Conservation (phyloP, 1,284 basidiomycete genomes). For the Trichosporon ovoides region DNA sequence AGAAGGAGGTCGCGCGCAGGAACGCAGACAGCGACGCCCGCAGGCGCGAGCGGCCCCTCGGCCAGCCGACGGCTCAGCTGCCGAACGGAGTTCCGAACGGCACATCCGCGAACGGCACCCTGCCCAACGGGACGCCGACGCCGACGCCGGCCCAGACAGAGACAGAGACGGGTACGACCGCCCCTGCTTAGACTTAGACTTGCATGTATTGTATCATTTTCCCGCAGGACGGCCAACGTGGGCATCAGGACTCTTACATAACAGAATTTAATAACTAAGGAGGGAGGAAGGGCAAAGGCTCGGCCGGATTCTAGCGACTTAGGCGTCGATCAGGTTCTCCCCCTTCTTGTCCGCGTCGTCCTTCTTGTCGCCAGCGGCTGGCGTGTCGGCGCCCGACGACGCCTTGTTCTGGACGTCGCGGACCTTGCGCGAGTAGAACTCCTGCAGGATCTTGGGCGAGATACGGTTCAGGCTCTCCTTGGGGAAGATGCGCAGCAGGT, state of each 20-base stretch:
- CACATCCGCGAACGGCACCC: not conserved
- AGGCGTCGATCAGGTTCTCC: conserved; percentile 20
- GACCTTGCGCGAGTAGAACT: conserved; percentile 26
- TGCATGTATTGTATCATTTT: not conserved
- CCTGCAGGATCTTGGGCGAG: conserved; percentile 58
- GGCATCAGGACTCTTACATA: not conserved
- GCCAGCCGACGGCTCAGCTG: conserved; percentile 5
- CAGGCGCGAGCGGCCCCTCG: conserved; percentile 11
- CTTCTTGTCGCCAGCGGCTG: conserved; percentile 4
- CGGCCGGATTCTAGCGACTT: not conserved
- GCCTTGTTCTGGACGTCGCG: conserved; percentile 15
- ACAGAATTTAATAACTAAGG: conserved; percentile 1
- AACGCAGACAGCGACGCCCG: conserved; percentile 13
- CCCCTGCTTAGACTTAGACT: not conserved
- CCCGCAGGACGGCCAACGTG: not conserved
- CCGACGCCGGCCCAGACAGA: not conserved
- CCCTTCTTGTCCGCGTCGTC: conserved; percentile 6
- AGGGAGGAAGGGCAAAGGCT: too few relatives aligned
- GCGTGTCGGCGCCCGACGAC: not conserved
- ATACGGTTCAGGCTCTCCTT: conserved; percentile 97
- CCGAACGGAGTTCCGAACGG: not conserved
- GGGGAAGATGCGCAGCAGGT: conserved; percentile 94
- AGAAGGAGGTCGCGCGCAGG: conserved; percentile 31
- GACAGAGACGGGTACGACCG: not conserved
- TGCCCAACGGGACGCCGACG: not conserved